phyloP scores from a whole-genome alignment of 2,329 filamentous ascomycete species.

The Penicillium sp. region DNA sequence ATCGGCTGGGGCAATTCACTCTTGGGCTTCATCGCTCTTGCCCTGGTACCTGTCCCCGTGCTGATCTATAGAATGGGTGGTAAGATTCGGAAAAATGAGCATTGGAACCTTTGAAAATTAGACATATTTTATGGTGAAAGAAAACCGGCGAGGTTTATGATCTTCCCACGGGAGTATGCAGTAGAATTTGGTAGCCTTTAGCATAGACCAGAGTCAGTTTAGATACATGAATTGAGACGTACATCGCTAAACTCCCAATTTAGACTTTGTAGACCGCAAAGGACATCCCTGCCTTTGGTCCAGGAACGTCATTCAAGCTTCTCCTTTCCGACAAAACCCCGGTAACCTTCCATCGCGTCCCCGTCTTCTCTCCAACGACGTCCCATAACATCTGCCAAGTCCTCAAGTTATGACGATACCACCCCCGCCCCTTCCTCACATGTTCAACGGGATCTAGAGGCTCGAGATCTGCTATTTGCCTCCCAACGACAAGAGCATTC shows the following conservation, averaged over 20 bases:
- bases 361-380: not conserved
- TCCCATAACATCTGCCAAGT: not conserved
- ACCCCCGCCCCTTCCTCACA: not conserved
- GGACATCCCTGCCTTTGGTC: not conserved
- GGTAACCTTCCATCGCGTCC: not conserved
- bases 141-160: no score
- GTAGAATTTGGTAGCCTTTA: no score
- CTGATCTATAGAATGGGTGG: not conserved
- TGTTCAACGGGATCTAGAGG: not conserved
- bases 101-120: not conserved
- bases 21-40: constrained; percentile 55
- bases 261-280: not conserved
- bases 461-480: not conserved
- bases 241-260: no score
- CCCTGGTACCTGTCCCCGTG: constrained; percentile 49
- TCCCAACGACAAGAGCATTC: not conserved
- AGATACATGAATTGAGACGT: no score
- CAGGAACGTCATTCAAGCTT: not conserved
- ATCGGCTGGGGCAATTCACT: constrained; percentile 62
- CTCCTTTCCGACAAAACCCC: not conserved
- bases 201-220: no score
- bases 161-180: no score
- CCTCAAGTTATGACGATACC: not conserved
- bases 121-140: no score
- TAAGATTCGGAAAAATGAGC: not conserved